A percentile compares a stretch with the other conserved stretches of the same genome.
phyloP scores from a whole-genome alignment of 2,329 filamentous ascomycete genomes.

The Didymella glomerata region DNA sequence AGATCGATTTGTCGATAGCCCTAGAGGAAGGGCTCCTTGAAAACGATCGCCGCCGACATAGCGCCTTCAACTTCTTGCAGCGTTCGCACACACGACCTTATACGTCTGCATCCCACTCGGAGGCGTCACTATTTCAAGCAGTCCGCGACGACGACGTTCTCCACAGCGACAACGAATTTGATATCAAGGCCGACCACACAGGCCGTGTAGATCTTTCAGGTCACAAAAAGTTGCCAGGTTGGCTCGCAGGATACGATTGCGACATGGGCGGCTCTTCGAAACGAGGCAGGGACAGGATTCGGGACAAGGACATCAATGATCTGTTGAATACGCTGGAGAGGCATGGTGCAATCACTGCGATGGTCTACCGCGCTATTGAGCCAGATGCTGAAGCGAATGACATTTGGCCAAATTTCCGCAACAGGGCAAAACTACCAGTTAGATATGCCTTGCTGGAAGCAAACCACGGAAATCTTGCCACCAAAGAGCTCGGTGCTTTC shows the following conservation, averaged over 20 bases:
- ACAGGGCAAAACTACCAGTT: conserved; percentile 36
- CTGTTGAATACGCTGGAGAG: conserved; percentile 24
- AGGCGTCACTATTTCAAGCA: neutral
- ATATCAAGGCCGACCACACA: neutral
- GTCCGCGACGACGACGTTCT: neutral
- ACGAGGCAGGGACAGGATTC: conserved; percentile 32
- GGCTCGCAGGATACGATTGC: neutral
- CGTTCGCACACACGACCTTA: neutral
- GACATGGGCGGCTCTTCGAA: conserved; percentile 23
- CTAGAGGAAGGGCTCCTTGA: conserved; percentile 21
- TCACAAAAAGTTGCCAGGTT: neutral
- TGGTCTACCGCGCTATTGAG: conserved; percentile 31
- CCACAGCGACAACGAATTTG: neutral
- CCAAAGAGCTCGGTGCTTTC: neutral
- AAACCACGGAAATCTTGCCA: neutral
- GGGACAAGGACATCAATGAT: conserved; percentile 24
- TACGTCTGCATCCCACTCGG: neutral
- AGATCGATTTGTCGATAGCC: conserved; percentile 22
- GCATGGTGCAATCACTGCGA: conserved; percentile 36
- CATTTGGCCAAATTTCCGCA: conserved; percentile 49
- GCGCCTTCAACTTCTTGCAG: neutral
- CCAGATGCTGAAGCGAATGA: conserved; percentile 43
- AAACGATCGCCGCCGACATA: conserved; percentile 9
- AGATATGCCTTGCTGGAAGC: conserved; percentile 34
- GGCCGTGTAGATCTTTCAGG: neutral